Evolutionary conservation across 108 stramenopile species (phyloP).

Genomic region (Discostella pseudostelligera): DNA sequence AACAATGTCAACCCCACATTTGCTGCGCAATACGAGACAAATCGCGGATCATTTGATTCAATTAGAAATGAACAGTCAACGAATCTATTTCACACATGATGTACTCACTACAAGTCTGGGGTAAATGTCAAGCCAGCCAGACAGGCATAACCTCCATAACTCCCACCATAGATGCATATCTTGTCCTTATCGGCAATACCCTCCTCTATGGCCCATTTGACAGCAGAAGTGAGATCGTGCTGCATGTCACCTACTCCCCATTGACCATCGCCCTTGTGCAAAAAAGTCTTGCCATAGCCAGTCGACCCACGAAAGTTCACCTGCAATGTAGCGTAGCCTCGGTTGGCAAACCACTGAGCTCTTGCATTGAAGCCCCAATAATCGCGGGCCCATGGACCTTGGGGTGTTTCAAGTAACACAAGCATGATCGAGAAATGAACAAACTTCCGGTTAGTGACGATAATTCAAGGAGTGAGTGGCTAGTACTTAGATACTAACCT

Average conservation of each 20-base stretch:
- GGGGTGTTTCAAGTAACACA: no score
- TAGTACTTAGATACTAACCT: no score
- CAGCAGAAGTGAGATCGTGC: slow-evolving; percentile 61
- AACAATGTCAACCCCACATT: slow-evolving; percentile 68
- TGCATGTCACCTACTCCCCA: slow-evolving; percentile 73
- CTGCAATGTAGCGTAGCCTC: slow-evolving; percentile 60
- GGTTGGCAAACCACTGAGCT: slow-evolving; percentile 62
- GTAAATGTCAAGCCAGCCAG: slow-evolving; percentile 65
- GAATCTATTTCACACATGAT: neutral
- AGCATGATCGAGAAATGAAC: no score
- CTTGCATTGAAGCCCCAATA: slow-evolving; percentile 54
- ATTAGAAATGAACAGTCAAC: neutral
- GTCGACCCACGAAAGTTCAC: slow-evolving; percentile 66
- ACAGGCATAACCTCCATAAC: slow-evolving; percentile 66
- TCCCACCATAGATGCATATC: slow-evolving; percentile 61
- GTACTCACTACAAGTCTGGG: slow-evolving; percentile 53
- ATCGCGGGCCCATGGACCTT: slow-evolving; percentile 65
- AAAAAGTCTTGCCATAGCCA: slow-evolving; percentile 62
- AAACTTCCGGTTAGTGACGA: no score
- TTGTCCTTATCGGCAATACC: slow-evolving; percentile 61
- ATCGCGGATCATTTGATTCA: neutral
- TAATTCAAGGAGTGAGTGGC: no score
- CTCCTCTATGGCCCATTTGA: slow-evolving; percentile 57
- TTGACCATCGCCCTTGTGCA: slow-evolving; percentile 61
- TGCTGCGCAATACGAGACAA: neutral